Evolutionary conservation across 768 basidiomycete species (phyloP), one percentile per base, ranked within the genome.

Genomic region (Chiua virens): DNA sequence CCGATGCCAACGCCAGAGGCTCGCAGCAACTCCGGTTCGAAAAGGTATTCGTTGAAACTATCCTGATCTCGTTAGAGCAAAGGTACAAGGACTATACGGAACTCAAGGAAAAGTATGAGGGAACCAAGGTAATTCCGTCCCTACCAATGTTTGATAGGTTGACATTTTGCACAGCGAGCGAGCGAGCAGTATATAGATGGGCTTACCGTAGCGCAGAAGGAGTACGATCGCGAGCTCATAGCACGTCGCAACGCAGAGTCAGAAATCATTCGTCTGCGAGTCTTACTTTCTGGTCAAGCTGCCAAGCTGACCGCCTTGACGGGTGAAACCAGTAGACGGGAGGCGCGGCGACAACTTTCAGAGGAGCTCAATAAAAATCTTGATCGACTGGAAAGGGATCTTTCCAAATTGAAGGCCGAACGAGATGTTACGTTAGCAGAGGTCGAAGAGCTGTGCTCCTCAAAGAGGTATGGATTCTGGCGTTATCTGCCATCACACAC

Each of bases 111-210:
- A 89, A 83, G 67, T 81, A 96, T 54, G 91, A 94, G 64, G 86
- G 87, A 10, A 83, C 90, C 66, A 92, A 94, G 82, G 96, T 96
- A 56, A 53, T 81, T 68, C n/a, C 22, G 3, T 18, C 42, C 14
- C 45, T 25, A 53, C 40, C 18, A 34, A 36, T 44, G 7, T 47
- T 45, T 25, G 27, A 38, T n/a, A 10, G 39, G 40, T 42, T 41
- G 35, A 49, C 42, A 38, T 46, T 42, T 46, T 17, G 34, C 41
- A 30, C 64, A 99, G 96, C 78, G 96, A 44, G 85, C 89, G 42
- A 97, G 92, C 64, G 88, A 89, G 56, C 89, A 92, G 57, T 95
- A 90, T 54, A 89, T 94, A 49, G 89, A 94, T 55, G 97, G 97
- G 37, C 75, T 99, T 37, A 86, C 86, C 1, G 93, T 95, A 22